A percentile compares a stretch with the other conserved stretches of the same genome.
These are phyloP conservation scores for Coemansia interrupta DNA, from an alignment of 192 early-diverging fungal genomes.

Conservation along the genomic window DNA sequence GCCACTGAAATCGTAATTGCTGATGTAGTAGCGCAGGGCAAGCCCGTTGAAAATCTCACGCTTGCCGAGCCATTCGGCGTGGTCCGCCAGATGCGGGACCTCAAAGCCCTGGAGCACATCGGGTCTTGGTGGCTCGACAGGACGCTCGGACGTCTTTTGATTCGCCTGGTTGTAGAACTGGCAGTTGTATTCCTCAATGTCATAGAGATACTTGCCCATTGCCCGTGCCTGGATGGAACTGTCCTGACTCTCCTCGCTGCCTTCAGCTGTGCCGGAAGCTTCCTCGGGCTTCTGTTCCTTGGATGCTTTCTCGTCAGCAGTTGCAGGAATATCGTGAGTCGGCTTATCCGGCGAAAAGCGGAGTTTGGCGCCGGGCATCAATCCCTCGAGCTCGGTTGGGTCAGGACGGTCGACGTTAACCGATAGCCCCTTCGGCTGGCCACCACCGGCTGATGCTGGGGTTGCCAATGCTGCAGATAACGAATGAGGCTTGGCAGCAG, in stretches of 20 bases:
- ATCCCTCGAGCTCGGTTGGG: constrained; percentile 4
- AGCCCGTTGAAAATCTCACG: constrained; percentile 57
- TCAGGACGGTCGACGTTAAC: constrained; percentile 6
- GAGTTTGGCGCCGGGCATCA: constrained; percentile 7
- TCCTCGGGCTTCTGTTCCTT: not conserved
- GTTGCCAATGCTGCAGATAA: not conserved
- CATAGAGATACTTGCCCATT: constrained; percentile 50
- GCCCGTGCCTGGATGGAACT: constrained; percentile 35
- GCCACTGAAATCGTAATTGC: constrained; percentile 70
- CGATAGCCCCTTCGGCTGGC: constrained; percentile 5
- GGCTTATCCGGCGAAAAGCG: constrained; percentile 33
- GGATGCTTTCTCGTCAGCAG: not conserved
- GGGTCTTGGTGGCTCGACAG: constrained; percentile 24
- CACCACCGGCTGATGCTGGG: not conserved
- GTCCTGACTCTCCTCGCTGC: constrained; percentile 16
- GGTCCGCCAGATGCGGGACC: constrained; percentile 31
- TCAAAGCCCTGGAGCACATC: constrained; percentile 35
- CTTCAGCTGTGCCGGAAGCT: constrained; percentile 5
- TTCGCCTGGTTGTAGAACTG: constrained; percentile 15
- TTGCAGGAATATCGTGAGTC: not conserved
- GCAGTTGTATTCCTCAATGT: constrained; percentile 39
- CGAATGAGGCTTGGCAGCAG: constrained; percentile 5
- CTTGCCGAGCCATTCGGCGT: constrained; percentile 53
- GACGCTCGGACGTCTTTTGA: constrained; percentile 3
- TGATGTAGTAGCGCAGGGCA: constrained; percentile 67